These are phyloP conservation scores for Platanthera guangdongensis DNA, from an alignment of 106 monocot genomes.

Conservation along the genomic window DNA sequence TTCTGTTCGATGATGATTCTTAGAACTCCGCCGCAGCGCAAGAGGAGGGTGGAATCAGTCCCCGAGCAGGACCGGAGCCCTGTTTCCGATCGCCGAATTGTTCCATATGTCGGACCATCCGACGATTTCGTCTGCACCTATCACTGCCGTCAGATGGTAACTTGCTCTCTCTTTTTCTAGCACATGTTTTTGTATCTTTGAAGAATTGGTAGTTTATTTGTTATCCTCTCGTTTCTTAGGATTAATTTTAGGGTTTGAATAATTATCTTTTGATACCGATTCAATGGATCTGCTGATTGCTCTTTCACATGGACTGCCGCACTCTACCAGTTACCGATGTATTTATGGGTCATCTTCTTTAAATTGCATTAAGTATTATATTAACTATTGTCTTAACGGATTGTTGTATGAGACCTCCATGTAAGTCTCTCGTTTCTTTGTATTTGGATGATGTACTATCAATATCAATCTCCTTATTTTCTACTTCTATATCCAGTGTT, in stretches of 20 bases:
- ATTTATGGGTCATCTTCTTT: too few species aligned
- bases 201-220: neutral
- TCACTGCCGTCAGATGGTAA: conserved; percentile 96
- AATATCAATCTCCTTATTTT: too few species aligned
- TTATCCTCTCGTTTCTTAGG: neutral
- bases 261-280: neutral
- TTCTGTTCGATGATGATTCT: conserved; percentile 35
- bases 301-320: too few species aligned
- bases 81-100: conserved; percentile 74
- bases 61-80: conserved; percentile 26
- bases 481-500: too few species aligned
- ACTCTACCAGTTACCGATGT: too few species aligned
- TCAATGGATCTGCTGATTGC: too few species aligned
- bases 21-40: conserved; percentile 45
- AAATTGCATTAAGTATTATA: too few species aligned
- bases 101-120: conserved; percentile 37
- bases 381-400: too few species aligned
- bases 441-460: too few species aligned
- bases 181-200: neutral
- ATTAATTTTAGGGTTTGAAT: conserved; percentile 6
- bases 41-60: conserved; percentile 29
- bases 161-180: neutral
- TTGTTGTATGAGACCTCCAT: too few species aligned
- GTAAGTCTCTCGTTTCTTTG: too few species aligned
- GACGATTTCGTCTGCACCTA: conserved; percentile 76